Evolutionary conservation across 1,284 basidiomycete genomes (phyloP).

Genomic region (Melampsora abietis-canadensis): DNA sequence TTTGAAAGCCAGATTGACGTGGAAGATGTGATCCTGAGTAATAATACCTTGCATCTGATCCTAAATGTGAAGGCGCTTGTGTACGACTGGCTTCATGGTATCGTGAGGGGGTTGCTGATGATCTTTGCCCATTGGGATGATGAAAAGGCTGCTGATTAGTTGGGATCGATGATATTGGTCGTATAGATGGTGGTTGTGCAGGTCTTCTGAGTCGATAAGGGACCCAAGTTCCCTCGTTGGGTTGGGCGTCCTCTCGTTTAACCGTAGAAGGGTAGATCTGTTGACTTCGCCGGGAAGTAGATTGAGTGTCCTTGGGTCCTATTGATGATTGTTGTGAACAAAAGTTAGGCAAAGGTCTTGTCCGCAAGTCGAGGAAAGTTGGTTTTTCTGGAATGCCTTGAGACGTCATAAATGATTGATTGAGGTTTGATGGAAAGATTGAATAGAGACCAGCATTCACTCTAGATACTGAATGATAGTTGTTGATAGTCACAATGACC

Average conservation of each 20-base stretch:
- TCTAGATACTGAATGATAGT: no score
- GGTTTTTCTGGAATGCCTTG: no score
- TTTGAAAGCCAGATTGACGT: no score
- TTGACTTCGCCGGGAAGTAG: no score
- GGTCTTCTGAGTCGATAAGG: constrained; percentile 25
- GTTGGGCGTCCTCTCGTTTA: constrained; percentile 36
- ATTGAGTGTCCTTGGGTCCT: no score
- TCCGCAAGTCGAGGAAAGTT: no score
- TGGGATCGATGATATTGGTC: constrained; percentile 5
- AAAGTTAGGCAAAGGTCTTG: no score
- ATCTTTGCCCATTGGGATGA: neutral
- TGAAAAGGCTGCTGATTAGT: neutral
- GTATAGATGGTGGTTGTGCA: constrained; percentile 25
- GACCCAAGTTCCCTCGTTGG: constrained; percentile 26
- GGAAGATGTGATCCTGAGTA: neutral
- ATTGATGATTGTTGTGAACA: no score
- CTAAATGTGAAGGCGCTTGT: neutral
- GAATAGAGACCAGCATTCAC: no score
- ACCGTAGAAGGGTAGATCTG: neutral
- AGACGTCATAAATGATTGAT: no score
- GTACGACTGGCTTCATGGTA: neutral
- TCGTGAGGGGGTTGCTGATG: neutral
- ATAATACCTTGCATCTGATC: neutral
- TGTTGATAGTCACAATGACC: no score
- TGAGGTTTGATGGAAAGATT: no score